A percentile compares a stretch with the other conserved stretches of the same genome.
phyloP scores from a whole-genome alignment of 371 early-diverging fungal species.

The Homolaphlyctis polyrhiza region DNA sequence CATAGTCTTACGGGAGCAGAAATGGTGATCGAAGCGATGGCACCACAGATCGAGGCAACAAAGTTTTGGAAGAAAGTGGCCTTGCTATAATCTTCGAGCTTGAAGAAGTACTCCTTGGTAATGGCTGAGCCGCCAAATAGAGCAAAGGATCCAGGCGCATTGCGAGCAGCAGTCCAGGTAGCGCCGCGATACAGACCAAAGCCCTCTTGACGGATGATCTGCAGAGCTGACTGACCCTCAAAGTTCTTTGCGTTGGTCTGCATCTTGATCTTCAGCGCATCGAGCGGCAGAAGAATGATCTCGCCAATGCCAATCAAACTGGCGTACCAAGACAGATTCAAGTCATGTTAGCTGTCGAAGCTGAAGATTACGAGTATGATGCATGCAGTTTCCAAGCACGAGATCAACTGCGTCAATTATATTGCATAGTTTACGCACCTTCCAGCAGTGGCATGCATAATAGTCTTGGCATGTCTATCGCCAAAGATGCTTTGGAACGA shows the following conservation, averaged over 20 bases:
- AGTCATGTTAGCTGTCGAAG: too few relatives aligned
- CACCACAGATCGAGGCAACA: slow-evolving; percentile 91
- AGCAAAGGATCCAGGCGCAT: slow-evolving; percentile 97
- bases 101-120: slow-evolving; percentile 89
- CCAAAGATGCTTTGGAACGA: slow-evolving; percentile 80
- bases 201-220: slow-evolving; percentile 83
- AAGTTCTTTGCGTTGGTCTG: slow-evolving; percentile 92
- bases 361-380: neutral
- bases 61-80: slow-evolving; percentile 98
- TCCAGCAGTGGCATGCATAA: slow-evolving; percentile 97
- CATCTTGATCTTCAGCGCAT: slow-evolving; percentile 95
- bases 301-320: slow-evolving; percentile 96
- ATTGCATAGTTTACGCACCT: slow-evolving; percentile 25
- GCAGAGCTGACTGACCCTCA: slow-evolving; percentile 76
- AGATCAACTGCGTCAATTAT: slow-evolving; percentile 1
- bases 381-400: too few relatives aligned
- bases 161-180: slow-evolving; percentile 96
- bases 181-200: slow-evolving; percentile 93
- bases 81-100: slow-evolving; percentile 79
- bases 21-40: slow-evolving; percentile 89
- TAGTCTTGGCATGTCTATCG: slow-evolving; percentile 88
- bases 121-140: slow-evolving; percentile 94
- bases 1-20: slow-evolving; percentile 78
- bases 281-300: slow-evolving; percentile 90
- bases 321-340: neutral